phyloP scores from a whole-genome alignment of 192 early-diverging fungal genomes.

The Pilaira anomala region DNA sequence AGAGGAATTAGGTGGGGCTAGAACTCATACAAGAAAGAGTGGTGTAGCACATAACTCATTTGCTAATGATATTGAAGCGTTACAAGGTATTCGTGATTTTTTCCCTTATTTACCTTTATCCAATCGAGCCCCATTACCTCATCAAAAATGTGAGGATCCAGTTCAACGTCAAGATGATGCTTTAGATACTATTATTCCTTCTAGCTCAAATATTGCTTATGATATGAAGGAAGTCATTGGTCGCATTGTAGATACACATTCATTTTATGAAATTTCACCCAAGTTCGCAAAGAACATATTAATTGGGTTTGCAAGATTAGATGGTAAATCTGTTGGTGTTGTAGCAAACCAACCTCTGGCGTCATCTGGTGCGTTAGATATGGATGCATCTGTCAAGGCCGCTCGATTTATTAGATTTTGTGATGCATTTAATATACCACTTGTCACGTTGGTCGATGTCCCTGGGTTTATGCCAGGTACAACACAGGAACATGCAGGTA shows the following conservation, averaged over 20 bases:
- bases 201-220: slow-evolving; percentile 88
- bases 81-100: slow-evolving; percentile 79
- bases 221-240: slow-evolving; percentile 88
- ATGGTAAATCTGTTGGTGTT: slow-evolving; percentile 80
- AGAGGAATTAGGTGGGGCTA: slow-evolving; percentile 92
- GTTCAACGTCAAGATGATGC: slow-evolving; percentile 66
- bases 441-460: slow-evolving; percentile 93
- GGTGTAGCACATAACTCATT: slow-evolving; percentile 93
- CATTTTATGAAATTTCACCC: slow-evolving; percentile 90
- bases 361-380: slow-evolving; percentile 93
- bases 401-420: slow-evolving; percentile 95
- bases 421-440: slow-evolving; percentile 94
- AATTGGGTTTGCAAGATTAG: slow-evolving; percentile 83
- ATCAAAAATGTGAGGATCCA: slow-evolving; percentile 63
- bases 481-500: slow-evolving; percentile 91
- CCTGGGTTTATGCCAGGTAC: slow-evolving; percentile 96
- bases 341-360: slow-evolving; percentile 96
- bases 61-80: slow-evolving; percentile 91
- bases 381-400: slow-evolving; percentile 92
- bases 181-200: slow-evolving; percentile 85
- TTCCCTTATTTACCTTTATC: slow-evolving; percentile 85
- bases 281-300: slow-evolving; percentile 93
- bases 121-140: slow-evolving; percentile 67
- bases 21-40: slow-evolving; percentile 83
- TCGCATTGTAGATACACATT: slow-evolving; percentile 71